Base-by-base conservation (phyloP, 1,284 basidiomycete genomes). In the Ganoderma meredithae region DNA sequence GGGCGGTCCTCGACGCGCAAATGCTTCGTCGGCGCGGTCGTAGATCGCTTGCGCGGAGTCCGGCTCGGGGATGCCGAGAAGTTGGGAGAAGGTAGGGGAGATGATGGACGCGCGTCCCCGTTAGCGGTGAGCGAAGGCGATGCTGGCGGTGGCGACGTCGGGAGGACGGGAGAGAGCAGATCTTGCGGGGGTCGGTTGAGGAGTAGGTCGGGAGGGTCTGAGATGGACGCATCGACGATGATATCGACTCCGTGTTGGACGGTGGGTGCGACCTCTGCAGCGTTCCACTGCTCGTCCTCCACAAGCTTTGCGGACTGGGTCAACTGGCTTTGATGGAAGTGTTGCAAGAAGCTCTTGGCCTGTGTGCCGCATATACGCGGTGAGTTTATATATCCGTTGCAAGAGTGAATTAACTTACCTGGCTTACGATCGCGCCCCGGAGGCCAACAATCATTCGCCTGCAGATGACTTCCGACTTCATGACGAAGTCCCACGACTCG, bases 371-470 rank as follows among this genome's bases (percentile, higher is more conserved):
- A 25, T 52, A 52, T 52, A 25, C 3, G 10, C 22, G 4, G 12
- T 52, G 22, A 52, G 47, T 52, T 25, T 4, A 52, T 52, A 6
- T 6, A 6, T 7, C 15, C 17, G 19, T n/a, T n/a, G 19, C 17
- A 19, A 44, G 43, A 44, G 13, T 13, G 22, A 9, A 22, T 25
- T 25, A 3, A 62, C 52, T 19, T 49, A 92, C 93, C 84, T 96
- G 95, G 63, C 90, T 86, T 47, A 95, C 90, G 55, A 95, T 86
- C 1, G 90, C 92, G 6, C 95, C 95, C 63, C 97, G 85, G 33
- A 99, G 82, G 5, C 95, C 93, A 59, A 97, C 94, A 69, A 98
- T 95, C 95, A 99, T 98, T 70, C 93, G 86, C 62, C 91, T 87
- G 72, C 92, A 95, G 36, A 97, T 84, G 31, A 90, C 87, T 79